Percentiles rank a stretch among this genome's conserved stretches.
phyloP scores from a whole-genome alignment of 2,329 filamentous ascomycete genomes.

The Cercospora sp. region DNA sequence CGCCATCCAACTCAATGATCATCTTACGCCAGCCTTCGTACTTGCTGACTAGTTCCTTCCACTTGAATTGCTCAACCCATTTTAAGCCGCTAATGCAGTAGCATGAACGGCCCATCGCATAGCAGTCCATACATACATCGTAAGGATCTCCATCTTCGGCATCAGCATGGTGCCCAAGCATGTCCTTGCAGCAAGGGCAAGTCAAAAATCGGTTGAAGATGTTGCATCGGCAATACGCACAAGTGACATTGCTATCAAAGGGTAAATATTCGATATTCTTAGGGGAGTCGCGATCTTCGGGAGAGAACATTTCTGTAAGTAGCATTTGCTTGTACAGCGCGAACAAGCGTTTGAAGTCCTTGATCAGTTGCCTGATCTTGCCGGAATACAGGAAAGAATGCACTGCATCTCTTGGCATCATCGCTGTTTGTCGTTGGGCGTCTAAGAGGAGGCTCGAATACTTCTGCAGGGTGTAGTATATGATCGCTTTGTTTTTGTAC shows the following conservation, averaged over 20 bases:
- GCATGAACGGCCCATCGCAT: slow-evolving; percentile 94
- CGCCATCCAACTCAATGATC: slow-evolving; percentile 72
- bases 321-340: slow-evolving; percentile 74
- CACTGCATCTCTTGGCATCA: slow-evolving; percentile 38
- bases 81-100: slow-evolving; percentile 78
- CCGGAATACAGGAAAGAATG: slow-evolving; percentile 41
- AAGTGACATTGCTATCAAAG: slow-evolving; percentile 90
- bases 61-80: slow-evolving; percentile 93
- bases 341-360: slow-evolving; percentile 81
- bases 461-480: slow-evolving; percentile 82
- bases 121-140: slow-evolving; percentile 97
- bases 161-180: slow-evolving; percentile 57
- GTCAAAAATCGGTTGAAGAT: slow-evolving; percentile 97
- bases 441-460: slow-evolving; percentile 65
- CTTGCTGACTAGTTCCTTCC: slow-evolving; percentile 72
- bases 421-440: slow-evolving; percentile 53
- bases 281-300: slow-evolving; percentile 54
- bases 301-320: slow-evolving; percentile 80
- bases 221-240: slow-evolving; percentile 92
- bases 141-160: slow-evolving; percentile 76
- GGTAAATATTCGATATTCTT: slow-evolving; percentile 73
- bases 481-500: slow-evolving; percentile 97
- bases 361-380: slow-evolving; percentile 68
- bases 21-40: slow-evolving; percentile 82
- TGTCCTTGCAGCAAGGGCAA: slow-evolving; percentile 77